These are phyloP conservation scores for Diatrype stigma DNA, from an alignment of 2,329 filamentous ascomycete species.

Conservation along the genomic window DNA sequence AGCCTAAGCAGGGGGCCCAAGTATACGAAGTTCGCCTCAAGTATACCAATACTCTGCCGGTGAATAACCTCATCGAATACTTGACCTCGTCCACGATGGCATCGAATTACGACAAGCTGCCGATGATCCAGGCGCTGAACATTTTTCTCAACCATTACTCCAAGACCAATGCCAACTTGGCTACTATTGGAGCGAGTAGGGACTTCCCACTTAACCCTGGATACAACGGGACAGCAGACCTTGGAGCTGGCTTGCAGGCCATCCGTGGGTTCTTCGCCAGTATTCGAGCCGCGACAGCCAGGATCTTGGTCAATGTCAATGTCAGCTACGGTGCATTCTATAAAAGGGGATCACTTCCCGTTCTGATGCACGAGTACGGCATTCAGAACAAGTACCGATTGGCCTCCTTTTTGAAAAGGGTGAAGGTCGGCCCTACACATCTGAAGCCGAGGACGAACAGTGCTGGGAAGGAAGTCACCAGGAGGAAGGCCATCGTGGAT, in stretches of 20 bases:
- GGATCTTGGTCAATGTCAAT: conserved; percentile 33
- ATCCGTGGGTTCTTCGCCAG: conserved; percentile 32
- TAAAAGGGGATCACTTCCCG: conserved; percentile 17
- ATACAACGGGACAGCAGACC: conserved; percentile 9
- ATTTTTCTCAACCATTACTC: conserved; percentile 29
- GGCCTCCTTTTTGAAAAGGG: conserved; percentile 32
- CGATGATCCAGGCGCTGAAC: conserved; percentile 18
- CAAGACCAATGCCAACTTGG: conserved; percentile 19
- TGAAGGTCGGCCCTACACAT: conserved; percentile 36
- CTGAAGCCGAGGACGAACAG: conserved; percentile 29
- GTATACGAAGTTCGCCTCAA: conserved; percentile 18
- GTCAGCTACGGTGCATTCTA: conserved; percentile 32
- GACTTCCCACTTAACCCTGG: conserved; percentile 19
- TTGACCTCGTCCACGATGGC: conserved; percentile 21
- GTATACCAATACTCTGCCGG: conserved; percentile 19
- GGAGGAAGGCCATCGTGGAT: conserved; percentile 33
- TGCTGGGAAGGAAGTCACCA: conserved; percentile 26
- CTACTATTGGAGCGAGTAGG: conserved; percentile 26
- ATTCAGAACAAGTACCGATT: conserved; percentile 12
- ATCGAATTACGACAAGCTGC: conserved; percentile 18
- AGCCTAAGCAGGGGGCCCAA: conserved; percentile 12
- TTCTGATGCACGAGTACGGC: conserved; percentile 9
- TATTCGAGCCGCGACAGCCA: conserved; percentile 28
- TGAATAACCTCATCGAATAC: conserved; percentile 21
- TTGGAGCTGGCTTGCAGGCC: conserved; percentile 24